Evolutionary conservation across 495 filamentous ascomycete species (phyloP).

Genomic region (Talaromyces liani): DNA sequence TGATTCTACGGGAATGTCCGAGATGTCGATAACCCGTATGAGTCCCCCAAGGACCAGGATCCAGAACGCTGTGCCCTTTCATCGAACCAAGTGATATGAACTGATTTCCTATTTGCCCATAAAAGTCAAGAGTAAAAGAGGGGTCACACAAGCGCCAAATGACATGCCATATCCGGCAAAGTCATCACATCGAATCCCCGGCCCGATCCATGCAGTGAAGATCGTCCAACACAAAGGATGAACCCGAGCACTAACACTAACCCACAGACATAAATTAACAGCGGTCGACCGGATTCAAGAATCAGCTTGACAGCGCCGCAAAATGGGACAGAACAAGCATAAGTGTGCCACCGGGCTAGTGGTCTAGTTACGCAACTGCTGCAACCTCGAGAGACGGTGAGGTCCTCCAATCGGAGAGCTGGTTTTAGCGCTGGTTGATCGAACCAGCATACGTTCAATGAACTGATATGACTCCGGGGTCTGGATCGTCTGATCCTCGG

Average conservation of each 20-base stretch:
- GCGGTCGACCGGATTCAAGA: not conserved
- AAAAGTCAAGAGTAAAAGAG: not conserved
- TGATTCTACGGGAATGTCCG: too few species aligned
- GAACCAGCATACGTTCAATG: not conserved
- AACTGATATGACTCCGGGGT: not conserved
- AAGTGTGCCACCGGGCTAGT: not conserved
- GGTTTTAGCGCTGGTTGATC: not conserved
- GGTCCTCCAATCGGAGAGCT: not conserved
- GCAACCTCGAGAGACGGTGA: not conserved
- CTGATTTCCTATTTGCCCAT: not conserved
- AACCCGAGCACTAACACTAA: not conserved
- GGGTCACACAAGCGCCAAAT: not conserved
- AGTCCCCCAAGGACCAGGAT: not conserved
- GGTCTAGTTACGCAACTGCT: not conserved
- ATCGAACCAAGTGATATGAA: not conserved
- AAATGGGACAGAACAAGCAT: conserved; percentile 1
- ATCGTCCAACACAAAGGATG: not conserved
- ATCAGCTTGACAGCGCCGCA: not conserved
- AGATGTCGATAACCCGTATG: not conserved
- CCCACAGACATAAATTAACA: not conserved
- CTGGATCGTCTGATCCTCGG: not conserved
- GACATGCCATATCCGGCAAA: not conserved
- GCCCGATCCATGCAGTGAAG: not conserved
- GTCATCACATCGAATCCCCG: not conserved
- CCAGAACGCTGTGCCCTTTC: not conserved